Conservation (phyloP, 2,329 filamentous ascomycete genomes). For the Epichloe gansuensis region DNA sequence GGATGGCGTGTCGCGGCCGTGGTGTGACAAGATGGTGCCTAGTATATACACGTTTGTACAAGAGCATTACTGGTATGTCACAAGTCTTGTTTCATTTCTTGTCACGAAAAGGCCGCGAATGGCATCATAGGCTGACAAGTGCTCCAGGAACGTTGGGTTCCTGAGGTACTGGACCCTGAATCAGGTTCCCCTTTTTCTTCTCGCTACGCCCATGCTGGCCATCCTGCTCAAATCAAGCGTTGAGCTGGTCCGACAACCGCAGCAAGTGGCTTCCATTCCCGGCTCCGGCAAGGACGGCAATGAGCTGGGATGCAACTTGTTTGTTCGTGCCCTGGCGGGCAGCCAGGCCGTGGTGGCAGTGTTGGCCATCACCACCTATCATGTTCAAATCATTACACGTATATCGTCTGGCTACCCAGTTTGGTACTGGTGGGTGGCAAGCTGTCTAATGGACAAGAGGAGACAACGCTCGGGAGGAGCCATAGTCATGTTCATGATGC, state of each 20-base stretch:
- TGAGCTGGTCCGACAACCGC: constrained; percentile 21
- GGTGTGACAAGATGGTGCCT: constrained; percentile 64
- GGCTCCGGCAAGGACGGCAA: constrained; percentile 2
- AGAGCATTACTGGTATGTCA: constrained; percentile 69
- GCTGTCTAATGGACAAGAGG: constrained; percentile 25
- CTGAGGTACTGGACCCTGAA: constrained; percentile 80
- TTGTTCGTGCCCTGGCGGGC: constrained; percentile 50
- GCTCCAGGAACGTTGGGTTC: constrained; percentile 68
- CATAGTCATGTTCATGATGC: constrained; percentile 56
- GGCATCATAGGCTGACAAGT: not conserved
- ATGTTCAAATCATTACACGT: constrained; percentile 88
- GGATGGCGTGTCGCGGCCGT: constrained; percentile 38
- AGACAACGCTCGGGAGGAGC: constrained; percentile 20
- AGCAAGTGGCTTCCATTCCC: not conserved
- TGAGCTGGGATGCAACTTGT: constrained; percentile 5
- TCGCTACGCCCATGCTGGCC: constrained; percentile 66
- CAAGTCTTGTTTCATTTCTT: not conserved
- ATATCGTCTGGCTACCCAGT: constrained; percentile 79
- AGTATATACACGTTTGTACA: constrained; percentile 92
- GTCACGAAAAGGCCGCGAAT: not conserved
- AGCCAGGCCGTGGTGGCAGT: constrained; percentile 61
- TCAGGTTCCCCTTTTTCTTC: constrained; percentile 77
- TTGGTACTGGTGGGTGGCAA: constrained; percentile 77
- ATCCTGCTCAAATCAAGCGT: constrained; percentile 48
- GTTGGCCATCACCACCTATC: constrained; percentile 67